A percentile compares a stretch with the other conserved stretches of the same genome.
phyloP scores from a whole-genome alignment of 441 rosid genomes.

The Populus hybrid region DNA sequence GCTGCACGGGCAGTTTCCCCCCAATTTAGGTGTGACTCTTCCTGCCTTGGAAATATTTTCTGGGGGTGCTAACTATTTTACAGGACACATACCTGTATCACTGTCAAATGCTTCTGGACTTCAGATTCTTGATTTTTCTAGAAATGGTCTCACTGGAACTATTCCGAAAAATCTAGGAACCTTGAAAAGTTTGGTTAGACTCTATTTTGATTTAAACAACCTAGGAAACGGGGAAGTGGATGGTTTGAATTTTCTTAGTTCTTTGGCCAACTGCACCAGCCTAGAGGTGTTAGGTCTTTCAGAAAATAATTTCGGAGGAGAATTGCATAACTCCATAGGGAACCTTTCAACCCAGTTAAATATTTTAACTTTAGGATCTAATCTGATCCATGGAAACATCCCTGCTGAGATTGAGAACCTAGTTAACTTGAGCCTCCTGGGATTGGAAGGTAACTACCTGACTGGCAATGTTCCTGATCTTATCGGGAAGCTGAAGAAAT shows the following conservation, averaged over 20 bases:
- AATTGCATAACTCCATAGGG: background rate
- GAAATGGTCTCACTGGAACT: conserved; percentile 28
- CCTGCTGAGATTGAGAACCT: conserved; percentile 27
- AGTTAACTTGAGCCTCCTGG: background rate
- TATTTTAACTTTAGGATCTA: rapidly evolving
- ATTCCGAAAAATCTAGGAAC: conserved; percentile 24
- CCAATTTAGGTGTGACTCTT: conserved; percentile 32
- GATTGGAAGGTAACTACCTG: conserved; percentile 18
- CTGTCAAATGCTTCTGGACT: conserved; percentile 35
- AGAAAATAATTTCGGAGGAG: background rate
- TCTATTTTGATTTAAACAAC: conserved; percentile 26
- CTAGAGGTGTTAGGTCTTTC: background rate
- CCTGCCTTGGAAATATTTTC: conserved; percentile 28
- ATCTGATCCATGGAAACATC: conserved; percentile 17
- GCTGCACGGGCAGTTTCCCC: conserved; percentile 36
- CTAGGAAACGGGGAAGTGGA: conserved; percentile 24
- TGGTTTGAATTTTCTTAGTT: conserved; percentile 3
- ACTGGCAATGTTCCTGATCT: background rate
- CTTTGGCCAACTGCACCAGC: conserved; percentile 21
- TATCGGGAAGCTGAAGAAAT: conserved; percentile 24
- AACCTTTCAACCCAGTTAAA: background rate
- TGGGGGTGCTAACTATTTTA: conserved; percentile 32
- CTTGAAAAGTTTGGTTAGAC: conserved; percentile 18
- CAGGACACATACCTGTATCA: conserved; percentile 35
- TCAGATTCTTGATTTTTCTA: conserved; percentile 30